Evolutionary conservation across 164 flowering plant species (phyloP), one percentile per base, ranked within the genome.

Genomic region (Amborella trichopoda): DNA sequence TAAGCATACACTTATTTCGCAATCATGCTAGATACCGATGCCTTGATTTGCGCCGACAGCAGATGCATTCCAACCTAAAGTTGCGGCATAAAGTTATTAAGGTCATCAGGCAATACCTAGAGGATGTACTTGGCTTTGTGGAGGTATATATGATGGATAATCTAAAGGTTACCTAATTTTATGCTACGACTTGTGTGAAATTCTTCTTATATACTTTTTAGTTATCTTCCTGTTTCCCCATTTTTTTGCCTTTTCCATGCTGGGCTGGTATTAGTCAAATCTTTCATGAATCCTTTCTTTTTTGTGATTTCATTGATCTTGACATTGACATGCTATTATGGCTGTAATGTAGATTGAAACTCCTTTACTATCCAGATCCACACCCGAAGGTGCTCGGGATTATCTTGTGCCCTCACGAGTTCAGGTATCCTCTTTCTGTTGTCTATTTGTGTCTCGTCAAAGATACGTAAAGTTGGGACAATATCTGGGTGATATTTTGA

Each of bases 381-480:
- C 98, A 39, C 98, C 95, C 40, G 98, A 90, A 70, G 95, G 95
- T 64, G 95, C 98, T n/a, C 77, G 95, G 30, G 95, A 86, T 78
- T 90, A 86, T 71, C 67, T 90, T 55, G 98, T 90, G 37, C 95
- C 98, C 30, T 81, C 98, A 57, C 78, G 95, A 73, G 59, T 90
- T 71, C 98, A 90, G 95, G 98, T 90, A 72, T 23, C 23, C 37
- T 18, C 42, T 3, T 22, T 53, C 44, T 46, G 24, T 49, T 14
- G 11, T 18, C 10, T 18, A 55, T 14, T 50, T 53, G 24, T n/a
- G n/a, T n/a, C n/a, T n/a, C n/a, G n/a, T n/a, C n/a, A n/a, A n/a
- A n/a, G n/a, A n/a, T n/a, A n/a, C n/a, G n/a, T n/a, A n/a, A n/a
- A n/a, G n/a, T n/a, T n/a, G n/a, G n/a, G n/a, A n/a, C n/a, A n/a